phyloP scores from a whole-genome alignment of 305 asterid genomes.

The Withania somnifera region DNA sequence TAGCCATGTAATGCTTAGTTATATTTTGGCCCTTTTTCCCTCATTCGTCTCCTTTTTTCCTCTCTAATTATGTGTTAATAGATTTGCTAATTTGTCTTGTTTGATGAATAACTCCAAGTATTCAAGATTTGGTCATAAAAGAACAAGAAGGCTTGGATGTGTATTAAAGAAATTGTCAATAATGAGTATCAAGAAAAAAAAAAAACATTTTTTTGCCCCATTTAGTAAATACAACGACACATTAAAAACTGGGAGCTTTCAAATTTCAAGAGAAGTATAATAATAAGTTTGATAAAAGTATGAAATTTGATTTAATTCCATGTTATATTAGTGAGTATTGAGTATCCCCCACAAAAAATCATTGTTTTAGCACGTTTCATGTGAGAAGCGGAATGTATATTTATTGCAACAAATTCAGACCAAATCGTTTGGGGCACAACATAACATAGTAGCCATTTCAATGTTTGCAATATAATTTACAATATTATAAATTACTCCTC shows the following conservation, averaged over 20 bases:
- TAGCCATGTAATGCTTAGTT: constrained; percentile 9
- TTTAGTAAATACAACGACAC: no score
- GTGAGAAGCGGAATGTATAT: neutral
- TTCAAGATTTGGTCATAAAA: neutral
- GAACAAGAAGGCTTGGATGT: neutral
- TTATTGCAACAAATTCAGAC: neutral
- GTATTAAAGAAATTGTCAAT: neutral
- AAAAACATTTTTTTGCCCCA: no score
- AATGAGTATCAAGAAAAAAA: no score
- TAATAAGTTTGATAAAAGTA: no score
- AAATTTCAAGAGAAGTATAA: no score
- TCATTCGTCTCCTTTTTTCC: neutral
- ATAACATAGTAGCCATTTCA: no score
- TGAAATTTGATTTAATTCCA: neutral
- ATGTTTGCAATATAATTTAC: neutral
- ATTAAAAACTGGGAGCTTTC: neutral
- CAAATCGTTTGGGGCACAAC: no score
- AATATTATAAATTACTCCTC: neutral
- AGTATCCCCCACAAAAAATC: neutral
- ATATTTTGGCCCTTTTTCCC: neutral
- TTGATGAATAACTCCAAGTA: no score
- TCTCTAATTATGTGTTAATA: neutral
- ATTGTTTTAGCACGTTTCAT: neutral
- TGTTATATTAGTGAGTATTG: neutral
- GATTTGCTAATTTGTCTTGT: neutral